Evolutionary conservation across 257 asterid species (phyloP).

Genomic region (Solanum arcanum): DNA sequence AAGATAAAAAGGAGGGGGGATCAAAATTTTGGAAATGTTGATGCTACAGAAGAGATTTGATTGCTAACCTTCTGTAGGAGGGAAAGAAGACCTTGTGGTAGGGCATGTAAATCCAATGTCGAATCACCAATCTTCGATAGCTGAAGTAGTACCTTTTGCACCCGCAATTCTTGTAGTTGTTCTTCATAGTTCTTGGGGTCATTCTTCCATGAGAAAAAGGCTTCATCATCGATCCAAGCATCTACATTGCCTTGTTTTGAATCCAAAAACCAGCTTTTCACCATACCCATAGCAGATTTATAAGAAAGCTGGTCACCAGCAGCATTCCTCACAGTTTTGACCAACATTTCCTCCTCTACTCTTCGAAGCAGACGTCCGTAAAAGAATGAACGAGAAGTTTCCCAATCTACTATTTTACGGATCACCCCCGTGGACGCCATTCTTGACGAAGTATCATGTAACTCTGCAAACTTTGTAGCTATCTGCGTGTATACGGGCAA

Average conservation of each 20-base stretch:
- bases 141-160: conserved; percentile 49
- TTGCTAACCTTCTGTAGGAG: conserved; percentile 55
- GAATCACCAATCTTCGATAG: conserved; percentile 64
- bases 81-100: conserved; percentile 73
- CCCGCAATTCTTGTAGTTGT: conserved; percentile 51
- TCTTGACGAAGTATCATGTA: conserved; percentile 84
- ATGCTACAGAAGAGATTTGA: background rate
- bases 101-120: conserved; percentile 48
- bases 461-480: conserved; percentile 89
- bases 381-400: conserved; percentile 62
- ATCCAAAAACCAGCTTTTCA: conserved; percentile 62
- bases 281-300: conserved; percentile 42
- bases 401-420: conserved; percentile 72
- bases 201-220: conserved; percentile 68
- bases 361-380: conserved; percentile 60
- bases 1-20: background rate
- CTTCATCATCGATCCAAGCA: conserved; percentile 61
- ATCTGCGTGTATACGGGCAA: conserved; percentile 83
- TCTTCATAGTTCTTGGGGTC: conserved; percentile 59
- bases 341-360: conserved; percentile 60
- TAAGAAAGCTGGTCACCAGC: conserved; percentile 60
- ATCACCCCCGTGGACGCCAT: conserved; percentile 96
- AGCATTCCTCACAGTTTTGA: conserved; percentile 65
- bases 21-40: background rate
- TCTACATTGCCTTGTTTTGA: conserved; percentile 43